Evolutionary conservation across 179 eudicot species (phyloP), one percentile per base, ranked within the genome.

Genomic region (Pouteria campechiana): DNA sequence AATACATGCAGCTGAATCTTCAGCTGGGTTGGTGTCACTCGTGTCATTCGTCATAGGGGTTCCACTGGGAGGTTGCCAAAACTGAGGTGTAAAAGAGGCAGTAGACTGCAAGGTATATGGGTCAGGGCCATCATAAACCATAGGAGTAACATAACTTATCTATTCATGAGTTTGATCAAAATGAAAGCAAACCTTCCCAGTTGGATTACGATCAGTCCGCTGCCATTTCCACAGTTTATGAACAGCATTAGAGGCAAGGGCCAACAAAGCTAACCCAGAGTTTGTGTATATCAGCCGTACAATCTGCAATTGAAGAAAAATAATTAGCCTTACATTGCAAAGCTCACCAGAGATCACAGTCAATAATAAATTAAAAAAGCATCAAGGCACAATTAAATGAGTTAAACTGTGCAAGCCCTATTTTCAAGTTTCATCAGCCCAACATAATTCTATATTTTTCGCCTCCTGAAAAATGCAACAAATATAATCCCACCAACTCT

Each of bases 191-290:
- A 77, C 92, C 77, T 74, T 81, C 27, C 71, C 76, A 46, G 79
- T 54, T 32, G 74, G 66, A 53, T 74, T 74, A 17, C 72, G 68
- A 18, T 73, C 72, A 57, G 41, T 69, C 12, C 76, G 71, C 44
- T 73, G 84, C 84, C 84, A 76, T 57, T 73, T 77, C 84, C 84
- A 77, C 16, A 77, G 80, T 52, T 73, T 67, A 52, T 77, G 79
- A 43, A 66, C 58, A 17, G 77, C 77, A 58, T 70, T 70, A 15
- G 72, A 42, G 25, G 77, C 74, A 35, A 77, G 66, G 3, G 77
- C 74, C 29, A 77, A 63, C 14, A 77, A 29, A 14, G 80, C 69
- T 17, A 61, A 38, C 21, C 84, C 84, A 50, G 84, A 69, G 46
- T 77, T 77, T 20, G 84, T 77, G 49, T 77, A 77, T 8, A 70